Conservation (phyloP, 176 grass and related monocot species). For the Triticum aestivum region DNA sequence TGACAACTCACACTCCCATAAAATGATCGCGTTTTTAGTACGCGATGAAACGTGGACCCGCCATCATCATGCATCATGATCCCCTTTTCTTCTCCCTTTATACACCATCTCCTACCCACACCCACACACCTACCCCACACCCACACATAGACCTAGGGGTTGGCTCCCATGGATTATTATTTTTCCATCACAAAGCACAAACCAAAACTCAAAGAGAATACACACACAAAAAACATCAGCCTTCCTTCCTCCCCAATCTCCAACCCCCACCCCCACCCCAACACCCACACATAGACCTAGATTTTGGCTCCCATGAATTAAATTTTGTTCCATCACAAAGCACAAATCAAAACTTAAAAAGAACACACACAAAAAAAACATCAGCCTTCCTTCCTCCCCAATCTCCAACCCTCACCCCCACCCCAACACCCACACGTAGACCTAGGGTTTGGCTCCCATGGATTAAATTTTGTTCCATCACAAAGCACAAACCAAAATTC, state of each 20-base stretch:
- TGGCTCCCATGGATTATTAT: neutral
- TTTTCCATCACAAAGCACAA: neutral
- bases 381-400: neutral
- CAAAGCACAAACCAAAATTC: neutral
- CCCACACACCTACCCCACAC: no score
- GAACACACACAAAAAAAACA: neutral
- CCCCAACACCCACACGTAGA: neutral
- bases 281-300: neutral
- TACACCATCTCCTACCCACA: no score
- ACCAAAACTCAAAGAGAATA: neutral
- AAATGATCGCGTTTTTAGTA: neutral
- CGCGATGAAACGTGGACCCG: neutral
- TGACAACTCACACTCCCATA: no score
- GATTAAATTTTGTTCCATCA: neutral
- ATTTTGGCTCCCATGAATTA: neutral
- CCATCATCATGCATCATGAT: neutral
- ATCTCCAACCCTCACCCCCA: no score
- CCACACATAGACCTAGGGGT: slow-evolving; percentile 6
- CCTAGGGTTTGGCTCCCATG: neutral
- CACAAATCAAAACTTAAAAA: neutral
- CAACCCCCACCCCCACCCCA: no score
- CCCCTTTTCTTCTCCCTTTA: neutral
- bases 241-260: neutral
- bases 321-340: neutral
- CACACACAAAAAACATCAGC: neutral